These are phyloP conservation scores for Phascolomyces articulosus DNA, from an alignment of 371 early-diverging fungal species.

Conservation along the genomic window DNA sequence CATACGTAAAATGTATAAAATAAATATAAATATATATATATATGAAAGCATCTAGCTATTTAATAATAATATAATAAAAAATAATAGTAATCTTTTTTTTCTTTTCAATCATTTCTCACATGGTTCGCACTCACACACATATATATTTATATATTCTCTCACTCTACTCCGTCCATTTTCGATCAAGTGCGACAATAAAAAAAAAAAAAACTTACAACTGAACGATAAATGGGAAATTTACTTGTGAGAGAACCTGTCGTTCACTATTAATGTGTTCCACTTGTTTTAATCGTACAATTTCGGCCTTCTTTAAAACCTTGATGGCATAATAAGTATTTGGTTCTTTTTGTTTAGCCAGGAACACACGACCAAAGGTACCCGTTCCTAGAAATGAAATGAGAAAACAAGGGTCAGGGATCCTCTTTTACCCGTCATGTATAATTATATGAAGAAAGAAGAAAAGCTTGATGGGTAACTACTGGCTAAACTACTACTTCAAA, in stretches of 20 bases:
- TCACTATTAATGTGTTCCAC: constrained; percentile 98
- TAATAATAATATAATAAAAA: not conserved
- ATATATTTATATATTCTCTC: not conserved
- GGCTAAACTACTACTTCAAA: too few relatives aligned
- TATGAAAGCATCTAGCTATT: too few relatives aligned
- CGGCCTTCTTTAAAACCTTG: constrained; percentile 91
- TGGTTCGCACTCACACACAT: too few relatives aligned
- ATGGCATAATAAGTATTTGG: constrained; percentile 80
- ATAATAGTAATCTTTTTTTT: too few relatives aligned
- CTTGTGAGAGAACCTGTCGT: constrained; percentile 84
- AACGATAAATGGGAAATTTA: constrained; percentile 95
- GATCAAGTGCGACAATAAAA: not conserved
- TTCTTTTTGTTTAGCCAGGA: constrained; percentile 68
- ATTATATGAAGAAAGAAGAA: not conserved
- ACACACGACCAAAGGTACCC: constrained; percentile 95
- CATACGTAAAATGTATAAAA: too few relatives aligned
- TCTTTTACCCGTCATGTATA: constrained; percentile 8
- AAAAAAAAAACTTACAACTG: constrained; percentile 70
- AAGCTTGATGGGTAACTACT: not conserved
- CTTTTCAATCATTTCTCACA: too few relatives aligned
- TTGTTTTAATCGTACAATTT: constrained; percentile 92
- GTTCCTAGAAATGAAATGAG: constrained; percentile 72
- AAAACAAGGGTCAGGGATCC: constrained; percentile 9
- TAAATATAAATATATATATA: too few relatives aligned
- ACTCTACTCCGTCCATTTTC: too few relatives aligned